phyloP scores from a whole-genome alignment of 192 early-diverging fungal genomes.

The Coemansia brasiliensis region DNA sequence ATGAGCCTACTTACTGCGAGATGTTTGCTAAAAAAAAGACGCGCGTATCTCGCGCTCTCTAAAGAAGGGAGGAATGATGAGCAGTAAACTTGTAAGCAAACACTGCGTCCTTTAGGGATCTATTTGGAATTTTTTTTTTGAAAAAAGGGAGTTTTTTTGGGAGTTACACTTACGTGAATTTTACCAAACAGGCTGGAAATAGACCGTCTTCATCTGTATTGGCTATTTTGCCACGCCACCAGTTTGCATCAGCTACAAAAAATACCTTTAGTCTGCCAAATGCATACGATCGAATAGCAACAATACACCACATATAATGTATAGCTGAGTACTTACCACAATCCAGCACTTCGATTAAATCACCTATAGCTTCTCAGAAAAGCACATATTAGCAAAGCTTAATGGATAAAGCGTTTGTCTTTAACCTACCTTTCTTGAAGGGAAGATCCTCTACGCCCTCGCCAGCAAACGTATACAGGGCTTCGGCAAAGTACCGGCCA shows the following conservation, averaged over 20 bases:
- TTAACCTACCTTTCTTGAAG: constrained; percentile 46
- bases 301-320: no score
- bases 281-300: constrained; percentile 7
- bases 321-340: no score
- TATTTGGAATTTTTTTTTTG: not conserved
- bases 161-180: constrained; percentile 55
- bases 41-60: no score
- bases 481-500: constrained; percentile 52
- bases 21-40: constrained; percentile 7
- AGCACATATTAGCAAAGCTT: constrained; percentile 2
- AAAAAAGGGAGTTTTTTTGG: not conserved
- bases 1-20: no score
- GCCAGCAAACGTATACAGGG: constrained; percentile 57
- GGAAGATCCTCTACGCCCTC: constrained; percentile 55
- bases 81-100: no score
- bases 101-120: no score
- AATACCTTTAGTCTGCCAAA: not conserved
- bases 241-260: constrained; percentile 55
- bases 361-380: constrained; percentile 18
- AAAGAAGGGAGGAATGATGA: no score
- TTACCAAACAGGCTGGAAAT: constrained; percentile 58
- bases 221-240: constrained; percentile 55
- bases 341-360: constrained; percentile 49
- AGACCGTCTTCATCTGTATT: constrained; percentile 50
- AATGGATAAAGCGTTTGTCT: not conserved